Base-by-base conservation (phyloP, 805 yeast genomes). In the Candida boidinii region DNA sequence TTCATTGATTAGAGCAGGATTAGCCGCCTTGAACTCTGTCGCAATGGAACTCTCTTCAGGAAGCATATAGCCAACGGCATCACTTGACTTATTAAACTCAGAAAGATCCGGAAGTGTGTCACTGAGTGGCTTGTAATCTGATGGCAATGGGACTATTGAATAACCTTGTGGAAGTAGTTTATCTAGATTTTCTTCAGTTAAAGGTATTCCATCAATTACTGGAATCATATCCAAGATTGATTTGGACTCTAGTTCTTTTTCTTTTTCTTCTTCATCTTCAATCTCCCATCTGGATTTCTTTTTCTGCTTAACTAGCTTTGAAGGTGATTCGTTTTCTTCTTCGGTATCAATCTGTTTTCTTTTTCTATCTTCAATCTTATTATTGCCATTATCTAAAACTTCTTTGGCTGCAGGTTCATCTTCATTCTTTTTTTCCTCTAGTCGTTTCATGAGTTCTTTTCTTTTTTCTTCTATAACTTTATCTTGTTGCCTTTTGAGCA, bases 161-260 rank as follows among this genome's bases (percentile, higher is more conserved):
- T 68, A 79, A 0, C 79, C 80, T 11, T 55, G 39, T 0, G 83
- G 84, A 22, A 77, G 52, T 7, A 77, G 46, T 24, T 56, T 49
- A 33, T 71, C 68, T 5, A 78, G 56, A 11, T 64, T 56, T 16
- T 56, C 68, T 35, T 66, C 68, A 0, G 74, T 61, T 16, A 76
- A 49, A 38, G 54, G 53, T 9, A 58, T 48, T 4, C 64, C 63
- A 30, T 48, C 49, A 15, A 58, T 43, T 6, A 51, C 39, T 3
- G 64, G 60, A 1, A 39, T n/a, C 12, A 32, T 39, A 9, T 28
- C 28, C 21, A 31, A 19, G 22, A 28, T 22, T 7, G 27, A 17
- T 8, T 23, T 5, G 4, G 21, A 15, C 10, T 26, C 23, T 3
- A 24, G 10, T 14, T 24, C 29, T 24, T 24, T 15, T 38, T 42